A percentile compares a stretch with the other conserved stretches of the same genome.
Conservation (phyloP, 441 rosid genomes). For the Brassica balearica region DNA sequence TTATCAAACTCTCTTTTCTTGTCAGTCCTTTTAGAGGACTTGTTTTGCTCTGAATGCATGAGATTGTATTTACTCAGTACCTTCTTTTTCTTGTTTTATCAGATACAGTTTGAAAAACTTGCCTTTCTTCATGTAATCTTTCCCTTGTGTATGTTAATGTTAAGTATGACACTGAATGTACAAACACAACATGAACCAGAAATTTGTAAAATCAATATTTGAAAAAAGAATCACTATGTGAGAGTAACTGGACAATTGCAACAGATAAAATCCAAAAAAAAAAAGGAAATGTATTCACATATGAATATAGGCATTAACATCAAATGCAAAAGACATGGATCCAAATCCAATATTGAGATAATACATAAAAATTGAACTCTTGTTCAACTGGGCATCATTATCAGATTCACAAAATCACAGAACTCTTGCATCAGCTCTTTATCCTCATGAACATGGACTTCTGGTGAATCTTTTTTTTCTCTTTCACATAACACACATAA, state of each 20-base stretch:
- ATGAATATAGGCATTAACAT: constrained; percentile 13
- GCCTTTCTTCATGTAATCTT: constrained; percentile 1
- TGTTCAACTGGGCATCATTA: constrained; percentile 24
- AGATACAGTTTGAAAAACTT: background rate
- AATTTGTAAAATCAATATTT: background rate
- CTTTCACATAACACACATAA: background rate
- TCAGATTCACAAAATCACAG: constrained; percentile 11
- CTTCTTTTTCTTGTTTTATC: background rate
- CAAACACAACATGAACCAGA: no score
- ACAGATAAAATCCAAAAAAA: constrained; percentile 5
- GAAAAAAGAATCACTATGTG: constrained; percentile 4
- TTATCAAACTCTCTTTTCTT: background rate
- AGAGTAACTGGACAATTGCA: constrained; percentile 11
- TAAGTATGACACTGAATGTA: no score
- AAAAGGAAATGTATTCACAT: constrained; percentile 33
- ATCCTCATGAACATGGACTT: background rate
- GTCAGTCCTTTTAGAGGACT: background rate
- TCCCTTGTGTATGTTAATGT: background rate
- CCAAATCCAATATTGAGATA: constrained; percentile 22
- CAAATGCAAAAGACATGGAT: constrained; percentile 13
- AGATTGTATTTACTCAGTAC: background rate
- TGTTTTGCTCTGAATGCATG: background rate
- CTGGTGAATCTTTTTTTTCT: background rate
- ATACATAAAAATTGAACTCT: constrained; percentile 20
- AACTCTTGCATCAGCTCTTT: constrained; percentile 17